Base-by-base conservation (phyloP, 1,139 yeast species). In the Lodderomyces metapsilosis region DNA sequence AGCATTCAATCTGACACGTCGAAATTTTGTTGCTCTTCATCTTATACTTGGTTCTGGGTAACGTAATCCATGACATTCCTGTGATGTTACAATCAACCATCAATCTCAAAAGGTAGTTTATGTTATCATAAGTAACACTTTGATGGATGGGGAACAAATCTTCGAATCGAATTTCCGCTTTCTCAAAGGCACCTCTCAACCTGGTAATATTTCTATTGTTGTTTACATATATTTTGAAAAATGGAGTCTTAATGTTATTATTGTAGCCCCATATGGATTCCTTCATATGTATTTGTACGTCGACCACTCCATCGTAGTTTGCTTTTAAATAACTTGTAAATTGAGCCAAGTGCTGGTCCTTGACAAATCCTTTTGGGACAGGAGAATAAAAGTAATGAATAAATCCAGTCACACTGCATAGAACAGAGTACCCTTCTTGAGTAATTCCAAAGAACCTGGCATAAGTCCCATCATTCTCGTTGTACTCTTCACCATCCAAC, bases 21-120 rank as follows among this genome's bases (percentile, higher is more conserved):
- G 97, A 87, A 3, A 82, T 73, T 47, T 66, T 69, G 8, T 58
- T 43, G 1, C 58, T 53, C 5, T 80, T 71, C 44, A 83, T 44
- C 1, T 57, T 52, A 59, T 89, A 94, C 52, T 78, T 84, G 0
- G 82, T 81, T 43, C 74, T 78, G 0, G 98, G 98, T 18, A 92
- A 71, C 0, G 96, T 87, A 34, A 94, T 74, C 99, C 99, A 94
- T 20, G 95, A 86, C 98, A 94, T 92, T 37, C 99, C 99, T 0
- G 92, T 86, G 46, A 87, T 84, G 40, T 84, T 79, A 61, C 95
- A 84, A 63, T 94, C 99, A 40, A 92, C 81, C 95, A 94, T 89
- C 59, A 91, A 71, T 51, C 98, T 73, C 47, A 94, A 64, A 38
- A 88, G 73, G 59, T 85, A 94, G 44, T 89, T 88, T 49, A 94